These are phyloP conservation scores for Penicillium olsonii DNA, from an alignment of 2,329 filamentous ascomycete genomes.

Conservation along the genomic window DNA sequence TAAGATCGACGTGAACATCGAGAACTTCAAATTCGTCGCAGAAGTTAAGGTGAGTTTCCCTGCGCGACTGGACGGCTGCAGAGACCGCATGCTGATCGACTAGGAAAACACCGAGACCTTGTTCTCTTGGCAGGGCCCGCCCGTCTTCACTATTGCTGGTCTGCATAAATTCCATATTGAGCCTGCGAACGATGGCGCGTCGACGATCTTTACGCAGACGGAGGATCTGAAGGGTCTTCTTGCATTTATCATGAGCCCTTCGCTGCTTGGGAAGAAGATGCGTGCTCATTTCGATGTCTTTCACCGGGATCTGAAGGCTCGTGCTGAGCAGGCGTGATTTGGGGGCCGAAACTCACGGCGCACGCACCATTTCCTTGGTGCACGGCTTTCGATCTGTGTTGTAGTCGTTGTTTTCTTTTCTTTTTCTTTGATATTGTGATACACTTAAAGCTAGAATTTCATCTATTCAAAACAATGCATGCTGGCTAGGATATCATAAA, in stretches of 20 bases:
- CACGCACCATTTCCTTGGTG: neutral
- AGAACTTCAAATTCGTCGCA: slow-evolving; percentile 21
- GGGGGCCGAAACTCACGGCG: neutral
- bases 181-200: slow-evolving; percentile 21
- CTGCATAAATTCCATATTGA: slow-evolving; percentile 28
- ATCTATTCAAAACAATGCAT: too few species aligned
- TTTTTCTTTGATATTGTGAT: too few species aligned
- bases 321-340: slow-evolving; percentile 16
- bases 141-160: slow-evolving; percentile 27
- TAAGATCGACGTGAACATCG: slow-evolving; percentile 19
- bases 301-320: slow-evolving; percentile 26
- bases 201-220: slow-evolving; percentile 27
- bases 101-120: slow-evolving; percentile 26
- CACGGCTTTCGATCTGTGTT: too few species aligned
- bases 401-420: too few species aligned
- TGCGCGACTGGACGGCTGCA: too few species aligned
- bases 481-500: too few species aligned
- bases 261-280: slow-evolving; percentile 25
- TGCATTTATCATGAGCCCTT: slow-evolving; percentile 25
- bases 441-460: too few species aligned
- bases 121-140: slow-evolving; percentile 32
- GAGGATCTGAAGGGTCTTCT: slow-evolving; percentile 24
- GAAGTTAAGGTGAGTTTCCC: slow-evolving; percentile 15
- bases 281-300: slow-evolving; percentile 22
- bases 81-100: too few species aligned